phyloP scores from a whole-genome alignment of 192 early-diverging fungal species.

The Bifiguratus adelaidae region DNA sequence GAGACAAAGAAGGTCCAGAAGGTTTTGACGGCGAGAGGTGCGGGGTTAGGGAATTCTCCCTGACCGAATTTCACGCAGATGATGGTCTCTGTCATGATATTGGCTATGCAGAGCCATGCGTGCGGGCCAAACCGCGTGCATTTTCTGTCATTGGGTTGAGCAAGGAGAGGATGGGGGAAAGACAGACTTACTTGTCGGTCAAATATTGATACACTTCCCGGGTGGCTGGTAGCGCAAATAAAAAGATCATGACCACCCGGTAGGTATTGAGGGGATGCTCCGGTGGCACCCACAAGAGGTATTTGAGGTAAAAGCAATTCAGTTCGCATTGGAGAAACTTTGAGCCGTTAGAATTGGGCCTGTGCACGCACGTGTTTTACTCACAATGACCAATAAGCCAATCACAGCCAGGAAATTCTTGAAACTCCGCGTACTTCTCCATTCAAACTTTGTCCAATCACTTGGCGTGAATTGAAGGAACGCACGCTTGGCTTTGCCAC shows the following conservation, averaged over 20 bases:
- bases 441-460: conserved; percentile 89
- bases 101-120: conserved; percentile 83
- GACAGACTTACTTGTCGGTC: conserved; percentile 27
- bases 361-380: neutral
- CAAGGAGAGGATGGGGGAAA: neutral
- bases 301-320: conserved; percentile 94
- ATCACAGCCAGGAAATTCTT: conserved; percentile 80
- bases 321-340: conserved; percentile 74
- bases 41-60: conserved; percentile 77
- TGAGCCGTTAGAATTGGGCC: too few species aligned
- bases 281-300: conserved; percentile 85
- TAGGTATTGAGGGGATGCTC: conserved; percentile 71
- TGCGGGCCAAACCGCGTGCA: conserved; percentile 90
- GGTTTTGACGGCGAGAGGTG: conserved; percentile 52
- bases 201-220: conserved; percentile 91
- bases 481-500: conserved; percentile 79
- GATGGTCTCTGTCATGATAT: conserved; percentile 82
- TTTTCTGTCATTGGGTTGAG: conserved; percentile 28
- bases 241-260: conserved; percentile 70
- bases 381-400: conserved; percentile 58
- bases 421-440: conserved; percentile 81
- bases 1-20: conserved; percentile 64
- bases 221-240: conserved; percentile 76
- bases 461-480: conserved; percentile 92
- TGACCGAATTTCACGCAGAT: conserved; percentile 83